Percentiles rank a stretch among this genome's conserved stretches.
phyloP scores from a whole-genome alignment of 164 flowering plant genomes.

The Magnolia officinalis region DNA sequence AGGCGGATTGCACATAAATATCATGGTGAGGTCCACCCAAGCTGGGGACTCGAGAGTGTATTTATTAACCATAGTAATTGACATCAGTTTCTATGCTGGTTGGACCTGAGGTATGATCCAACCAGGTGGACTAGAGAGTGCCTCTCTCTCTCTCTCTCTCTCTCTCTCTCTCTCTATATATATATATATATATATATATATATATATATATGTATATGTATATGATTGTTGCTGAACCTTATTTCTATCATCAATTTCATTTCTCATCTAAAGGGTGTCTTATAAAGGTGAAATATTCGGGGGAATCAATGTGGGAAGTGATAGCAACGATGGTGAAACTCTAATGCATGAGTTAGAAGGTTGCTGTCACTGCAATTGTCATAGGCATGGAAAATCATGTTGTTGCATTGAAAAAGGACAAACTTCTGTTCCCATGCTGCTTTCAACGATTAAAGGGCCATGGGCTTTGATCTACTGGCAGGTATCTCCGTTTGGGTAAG shows the following conservation, averaged over 20 bases:
- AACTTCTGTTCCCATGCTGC: constrained; percentile 57
- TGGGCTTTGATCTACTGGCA: constrained; percentile 96
- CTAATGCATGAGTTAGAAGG: constrained; percentile 55
- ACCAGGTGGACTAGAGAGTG: too few relatives aligned
- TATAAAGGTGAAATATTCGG: constrained; percentile 86
- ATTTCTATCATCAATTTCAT: not conserved
- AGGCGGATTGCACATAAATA: too few relatives aligned
- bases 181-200: too few relatives aligned
- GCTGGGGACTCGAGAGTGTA: too few relatives aligned
- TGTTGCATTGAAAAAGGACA: constrained; percentile 15
- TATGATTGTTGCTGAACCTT: not conserved
- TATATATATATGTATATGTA: too few relatives aligned
- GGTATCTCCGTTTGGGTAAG: constrained; percentile 55
- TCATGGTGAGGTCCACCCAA: too few relatives aligned
- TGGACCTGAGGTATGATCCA: not conserved
- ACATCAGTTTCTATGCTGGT: not conserved
- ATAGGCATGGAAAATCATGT: constrained; percentile 19
- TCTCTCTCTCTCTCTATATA: too few relatives aligned
- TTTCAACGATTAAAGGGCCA: constrained; percentile 86
- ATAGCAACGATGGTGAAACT: constrained; percentile 63
- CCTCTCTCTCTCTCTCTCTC: too few relatives aligned
- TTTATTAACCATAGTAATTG: too few relatives aligned
- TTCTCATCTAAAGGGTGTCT: constrained; percentile 2
- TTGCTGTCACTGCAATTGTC: constrained; percentile 54
- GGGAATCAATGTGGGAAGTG: constrained; percentile 53